Base-by-base conservation (phyloP, 768 basidiomycete species). In the Trametes cinnabarina region DNA sequence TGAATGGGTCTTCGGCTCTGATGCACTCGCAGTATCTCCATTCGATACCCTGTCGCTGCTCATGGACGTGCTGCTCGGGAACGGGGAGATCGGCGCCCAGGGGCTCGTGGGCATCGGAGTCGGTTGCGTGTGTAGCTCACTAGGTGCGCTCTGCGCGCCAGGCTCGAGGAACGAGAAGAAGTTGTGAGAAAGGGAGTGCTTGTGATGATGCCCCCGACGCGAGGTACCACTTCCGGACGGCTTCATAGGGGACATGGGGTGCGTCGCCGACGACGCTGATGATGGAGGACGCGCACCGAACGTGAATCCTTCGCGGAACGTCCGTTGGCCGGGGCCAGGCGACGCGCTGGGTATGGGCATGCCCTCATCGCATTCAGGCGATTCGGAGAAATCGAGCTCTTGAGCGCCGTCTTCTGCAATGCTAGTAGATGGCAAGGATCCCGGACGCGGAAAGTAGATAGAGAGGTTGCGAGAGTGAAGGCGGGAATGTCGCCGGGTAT, bases 81-180 rank as follows among this genome's bases (percentile, higher is more conserved):
- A 68, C 19, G 79, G 74, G 0, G 85, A 81, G 2, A 80, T 79
- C 2, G 86, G 78, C n/a, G 73, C 74, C 89, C 89, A 90, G 1
- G 86, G 84, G 6, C 88, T 88, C 28, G 82, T 64, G 0, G 86
- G 88, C 2, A 73, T 78, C 0, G 82, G 83, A 2, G 85, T 82
- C 0, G 86, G 84, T 59, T 80, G 75, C 0, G 84, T 82, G 52
- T 82, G 82, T 20, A 85, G 66, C 26, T 79, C 75, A n/a, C 72
- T 71, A 2, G 60, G 57, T 51, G 61, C 58, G 43, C 46, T 60
- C 62, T 61, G 47, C 47, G 63, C 64, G 25, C 84, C 85, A 1
- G 93, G 93, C 64, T 95, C 93, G 41, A 98, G 86, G 69, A 97
- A 97, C 0, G 93, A 94, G 73, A 96, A 96, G 73, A 97, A 94